Percentiles rank a stretch among this genome's conserved stretches.
Conservation (phyloP, 441 rosid species). For the Gossypium laxum region DNA sequence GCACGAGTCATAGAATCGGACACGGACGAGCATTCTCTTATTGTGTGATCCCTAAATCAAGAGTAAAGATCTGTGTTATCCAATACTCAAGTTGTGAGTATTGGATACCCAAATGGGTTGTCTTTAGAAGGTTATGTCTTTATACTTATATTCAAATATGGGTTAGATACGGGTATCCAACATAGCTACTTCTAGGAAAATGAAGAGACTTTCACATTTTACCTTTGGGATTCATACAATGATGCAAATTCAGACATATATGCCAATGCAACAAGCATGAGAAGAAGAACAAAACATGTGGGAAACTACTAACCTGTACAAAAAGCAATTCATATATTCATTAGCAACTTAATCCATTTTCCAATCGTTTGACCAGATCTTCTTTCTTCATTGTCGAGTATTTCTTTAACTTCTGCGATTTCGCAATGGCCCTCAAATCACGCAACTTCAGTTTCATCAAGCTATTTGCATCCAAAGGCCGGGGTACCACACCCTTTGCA, state of each 20-base stretch:
- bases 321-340: conserved; percentile 5
- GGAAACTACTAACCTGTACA: conserved; percentile 27
- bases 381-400: conserved; percentile 36
- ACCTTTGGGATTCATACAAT: neutral
- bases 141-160: neutral
- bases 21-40: neutral
- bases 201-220: neutral
- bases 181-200: neutral
- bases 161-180: neutral
- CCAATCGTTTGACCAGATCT: conserved; percentile 30
- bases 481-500: conserved; percentile 11
- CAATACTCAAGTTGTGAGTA: too few species aligned
- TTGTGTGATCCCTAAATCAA: neutral
- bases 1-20: neutral
- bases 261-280: neutral
- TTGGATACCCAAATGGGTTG: neutral
- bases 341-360: conserved; percentile 18
- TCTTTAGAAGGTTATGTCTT: neutral
- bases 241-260: conserved; percentile 5
- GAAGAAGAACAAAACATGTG: neutral
- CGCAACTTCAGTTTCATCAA: conserved; percentile 32
- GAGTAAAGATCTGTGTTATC: neutral
- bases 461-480: conserved; percentile 7
- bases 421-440: conserved; percentile 39
- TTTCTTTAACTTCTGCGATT: conserved; percentile 27